A percentile compares a stretch with the other conserved stretches of the same genome.
These are phyloP conservation scores for Graphiopsis chlorocephala DNA, from an alignment of 2,329 filamentous ascomycete genomes.

Conservation along the genomic window DNA sequence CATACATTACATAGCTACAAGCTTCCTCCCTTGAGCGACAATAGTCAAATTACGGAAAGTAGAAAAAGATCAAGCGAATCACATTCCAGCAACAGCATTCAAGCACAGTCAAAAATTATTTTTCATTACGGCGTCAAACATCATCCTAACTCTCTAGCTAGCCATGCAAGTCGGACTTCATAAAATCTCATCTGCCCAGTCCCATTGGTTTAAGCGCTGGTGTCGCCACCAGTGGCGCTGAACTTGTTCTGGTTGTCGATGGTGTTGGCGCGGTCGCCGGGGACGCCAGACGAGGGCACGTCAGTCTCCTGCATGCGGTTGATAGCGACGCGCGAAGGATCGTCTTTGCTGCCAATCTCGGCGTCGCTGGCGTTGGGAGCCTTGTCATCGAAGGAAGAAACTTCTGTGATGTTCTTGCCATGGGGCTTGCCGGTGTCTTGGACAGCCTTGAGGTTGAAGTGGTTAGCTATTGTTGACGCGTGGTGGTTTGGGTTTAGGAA, in stretches of 20 bases:
- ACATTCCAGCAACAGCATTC: not conserved
- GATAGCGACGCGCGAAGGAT: constrained; percentile 53
- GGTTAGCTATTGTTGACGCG: not conserved
- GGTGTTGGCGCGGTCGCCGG: constrained; percentile 6
- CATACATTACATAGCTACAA: not conserved
- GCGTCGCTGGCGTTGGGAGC: constrained; percentile 48
- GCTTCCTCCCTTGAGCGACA: not conserved
- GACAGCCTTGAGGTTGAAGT: constrained; percentile 5
- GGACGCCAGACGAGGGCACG: constrained; percentile 12
- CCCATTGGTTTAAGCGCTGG: not conserved
- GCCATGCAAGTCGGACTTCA: not conserved
- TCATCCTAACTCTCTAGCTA: not conserved
- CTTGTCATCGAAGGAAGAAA: constrained; percentile 44
- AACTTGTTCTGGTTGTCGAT: constrained; percentile 14
- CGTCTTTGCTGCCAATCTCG: constrained; percentile 54
- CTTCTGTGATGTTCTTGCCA: constrained; percentile 49
- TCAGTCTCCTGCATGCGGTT: constrained; percentile 27
- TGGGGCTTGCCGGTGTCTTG: constrained; percentile 45
- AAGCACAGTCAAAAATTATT: not conserved
- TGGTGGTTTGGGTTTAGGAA: not conserved
- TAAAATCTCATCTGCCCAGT: not conserved
- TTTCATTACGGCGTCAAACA: constrained; percentile 3
- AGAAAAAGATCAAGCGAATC: no score
- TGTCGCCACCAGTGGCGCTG: constrained; percentile 11
- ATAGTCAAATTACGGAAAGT: no score